These are phyloP conservation scores for Agrocybe praecox DNA, from an alignment of 768 basidiomycete genomes.

Conservation along the genomic window DNA sequence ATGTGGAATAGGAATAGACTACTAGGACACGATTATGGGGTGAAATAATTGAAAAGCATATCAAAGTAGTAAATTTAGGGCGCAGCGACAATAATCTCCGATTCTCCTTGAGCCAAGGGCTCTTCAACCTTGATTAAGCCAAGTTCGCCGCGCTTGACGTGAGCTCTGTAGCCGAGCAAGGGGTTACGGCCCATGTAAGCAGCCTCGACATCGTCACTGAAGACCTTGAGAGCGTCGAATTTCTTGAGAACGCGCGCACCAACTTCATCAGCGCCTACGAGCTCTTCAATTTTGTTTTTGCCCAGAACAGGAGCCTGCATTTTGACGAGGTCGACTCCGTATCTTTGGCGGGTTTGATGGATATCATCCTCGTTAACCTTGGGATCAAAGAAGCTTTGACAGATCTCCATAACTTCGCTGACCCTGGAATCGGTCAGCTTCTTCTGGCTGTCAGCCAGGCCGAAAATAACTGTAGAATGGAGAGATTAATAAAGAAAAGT, in stretches of 20 bases:
- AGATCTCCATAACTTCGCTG: conserved; percentile 21
- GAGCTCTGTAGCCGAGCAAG: conserved; percentile 20
- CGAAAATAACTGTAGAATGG: conserved; percentile 21
- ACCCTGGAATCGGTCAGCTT: conserved; percentile 23
- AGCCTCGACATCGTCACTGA: conserved; percentile 24
- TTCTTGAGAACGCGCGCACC: conserved; percentile 41
- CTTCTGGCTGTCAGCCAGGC: conserved; percentile 24
- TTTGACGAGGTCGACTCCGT: conserved; percentile 20
- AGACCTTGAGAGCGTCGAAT: conserved; percentile 47
- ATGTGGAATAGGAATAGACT: too few relatives aligned
- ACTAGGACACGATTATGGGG: too few relatives aligned
- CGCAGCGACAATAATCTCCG: conserved; percentile 16
- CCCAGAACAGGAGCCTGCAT: conserved; percentile 19
- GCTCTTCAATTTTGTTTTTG: conserved; percentile 19
- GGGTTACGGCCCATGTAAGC: conserved; percentile 21
- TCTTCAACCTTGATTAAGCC: conserved; percentile 20
- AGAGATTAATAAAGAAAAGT: background rate
- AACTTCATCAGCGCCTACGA: conserved; percentile 22
- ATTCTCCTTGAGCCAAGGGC: background rate
- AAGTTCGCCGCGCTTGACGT: conserved; percentile 20
- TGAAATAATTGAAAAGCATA: too few relatives aligned
- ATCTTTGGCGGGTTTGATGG: conserved; percentile 15
- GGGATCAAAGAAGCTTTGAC: conserved; percentile 24
- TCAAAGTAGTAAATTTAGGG: background rate
- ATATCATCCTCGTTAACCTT: conserved; percentile 18